phyloP scores from a whole-genome alignment of 371 early-diverging fungal species.

The Blastocladiella emersonii region DNA sequence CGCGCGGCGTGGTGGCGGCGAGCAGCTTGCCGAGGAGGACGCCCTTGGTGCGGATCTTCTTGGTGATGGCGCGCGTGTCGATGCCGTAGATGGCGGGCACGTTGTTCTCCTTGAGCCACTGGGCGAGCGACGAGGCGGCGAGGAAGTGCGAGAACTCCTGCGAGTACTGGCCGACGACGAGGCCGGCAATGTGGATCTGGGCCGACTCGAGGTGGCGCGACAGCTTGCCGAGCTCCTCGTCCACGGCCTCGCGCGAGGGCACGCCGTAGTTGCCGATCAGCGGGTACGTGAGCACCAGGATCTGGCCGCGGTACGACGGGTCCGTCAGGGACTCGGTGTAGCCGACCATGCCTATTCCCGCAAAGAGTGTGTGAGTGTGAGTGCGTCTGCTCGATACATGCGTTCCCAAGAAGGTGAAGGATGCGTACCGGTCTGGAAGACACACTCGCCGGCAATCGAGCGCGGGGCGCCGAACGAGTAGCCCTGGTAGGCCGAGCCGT shows the following conservation, averaged over 20 bases:
- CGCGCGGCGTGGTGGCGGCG: slow-evolving; percentile 36
- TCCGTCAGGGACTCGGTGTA: slow-evolving; percentile 94
- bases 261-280: slow-evolving; percentile 95
- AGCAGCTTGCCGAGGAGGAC: slow-evolving; percentile 72
- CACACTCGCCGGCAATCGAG: slow-evolving; percentile 88
- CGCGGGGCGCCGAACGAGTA: slow-evolving; percentile 85
- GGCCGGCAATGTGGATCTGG: slow-evolving; percentile 76
- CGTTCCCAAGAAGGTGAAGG: background rate
- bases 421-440: slow-evolving; percentile 85
- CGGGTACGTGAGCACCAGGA: slow-evolving; percentile 88
- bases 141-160: slow-evolving; percentile 81
- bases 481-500: slow-evolving; percentile 76
- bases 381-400: background rate
- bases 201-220: slow-evolving; percentile 83
- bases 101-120: slow-evolving; percentile 75
- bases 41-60: slow-evolving; percentile 82
- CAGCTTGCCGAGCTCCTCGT: slow-evolving; percentile 58
- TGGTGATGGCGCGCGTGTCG: slow-evolving; percentile 87
- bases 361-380: too few species aligned
- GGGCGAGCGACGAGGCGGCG: slow-evolving; percentile 65
- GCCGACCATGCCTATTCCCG: slow-evolving; percentile 78
- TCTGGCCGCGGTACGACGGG: slow-evolving; percentile 91
- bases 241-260: slow-evolving; percentile 61
- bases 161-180: slow-evolving; percentile 80
- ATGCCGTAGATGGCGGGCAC: slow-evolving; percentile 84